A percentile compares a stretch with the other conserved stretches of the same genome.
Evolutionary conservation across 2,329 filamentous ascomycete species (phyloP).

Genomic region (Coccinonectria pachysandricola): DNA sequence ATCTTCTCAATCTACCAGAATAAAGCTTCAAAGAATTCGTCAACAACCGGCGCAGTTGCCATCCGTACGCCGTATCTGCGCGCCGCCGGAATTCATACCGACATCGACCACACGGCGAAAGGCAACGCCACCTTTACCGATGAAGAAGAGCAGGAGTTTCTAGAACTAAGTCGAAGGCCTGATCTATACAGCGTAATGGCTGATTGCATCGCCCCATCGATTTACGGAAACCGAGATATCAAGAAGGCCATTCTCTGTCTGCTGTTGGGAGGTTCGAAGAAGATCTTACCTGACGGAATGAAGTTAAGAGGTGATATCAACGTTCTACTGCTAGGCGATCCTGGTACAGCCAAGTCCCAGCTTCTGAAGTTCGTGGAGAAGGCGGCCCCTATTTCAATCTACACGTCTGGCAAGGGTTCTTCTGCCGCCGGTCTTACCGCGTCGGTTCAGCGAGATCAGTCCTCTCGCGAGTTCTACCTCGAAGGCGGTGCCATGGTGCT

Average conservation of each 20-base stretch:
- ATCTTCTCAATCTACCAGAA: constrained; percentile 97
- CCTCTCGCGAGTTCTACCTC: constrained; percentile 91
- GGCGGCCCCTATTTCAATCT: constrained; percentile 91
- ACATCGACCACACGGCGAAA: constrained; percentile 81
- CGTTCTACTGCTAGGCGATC: constrained; percentile 89
- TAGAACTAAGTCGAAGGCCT: constrained; percentile 78
- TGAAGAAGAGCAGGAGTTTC: constrained; percentile 93
- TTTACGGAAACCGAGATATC: constrained; percentile 92
- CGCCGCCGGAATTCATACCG: constrained; percentile 83
- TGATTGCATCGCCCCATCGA: constrained; percentile 89
- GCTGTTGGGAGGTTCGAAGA: constrained; percentile 89
- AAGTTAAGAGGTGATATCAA: constrained; percentile 97
- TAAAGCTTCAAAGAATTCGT: constrained; percentile 71
- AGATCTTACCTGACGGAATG: constrained; percentile 96
- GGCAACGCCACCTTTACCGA: constrained; percentile 78
- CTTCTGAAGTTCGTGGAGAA: constrained; percentile 96
- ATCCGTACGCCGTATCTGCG: constrained; percentile 92
- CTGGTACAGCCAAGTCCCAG: constrained; percentile 96
- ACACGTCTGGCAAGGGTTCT: constrained; percentile 96
- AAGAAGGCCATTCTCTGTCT: constrained; percentile 96
- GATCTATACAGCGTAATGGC: constrained; percentile 90
- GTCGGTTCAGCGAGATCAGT: constrained; percentile 86
- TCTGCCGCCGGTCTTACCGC: constrained; percentile 95
- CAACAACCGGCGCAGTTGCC: constrained; percentile 70
- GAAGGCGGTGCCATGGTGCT: constrained; percentile 98